These are phyloP conservation scores for Penicillium sp. DNA, from an alignment of 2,329 filamentous ascomycete genomes.

Conservation along the genomic window DNA sequence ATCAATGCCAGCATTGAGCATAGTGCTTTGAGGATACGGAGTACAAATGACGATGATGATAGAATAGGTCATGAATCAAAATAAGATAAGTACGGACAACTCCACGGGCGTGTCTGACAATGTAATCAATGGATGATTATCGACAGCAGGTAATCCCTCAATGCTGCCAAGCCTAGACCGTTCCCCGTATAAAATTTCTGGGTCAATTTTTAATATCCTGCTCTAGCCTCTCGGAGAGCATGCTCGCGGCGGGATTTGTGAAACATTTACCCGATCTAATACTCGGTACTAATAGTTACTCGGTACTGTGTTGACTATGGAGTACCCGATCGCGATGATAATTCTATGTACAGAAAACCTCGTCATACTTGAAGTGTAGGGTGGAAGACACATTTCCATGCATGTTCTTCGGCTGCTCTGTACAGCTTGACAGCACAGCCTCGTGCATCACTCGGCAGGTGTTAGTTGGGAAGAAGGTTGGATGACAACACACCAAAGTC, in stretches of 20 bases:
- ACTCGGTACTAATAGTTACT: not conserved
- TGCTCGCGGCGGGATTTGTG: constrained; percentile 3
- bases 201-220: not conserved
- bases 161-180: not conserved
- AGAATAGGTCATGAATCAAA: not conserved
- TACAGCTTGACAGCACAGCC: constrained; percentile 3
- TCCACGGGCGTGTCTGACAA: not conserved
- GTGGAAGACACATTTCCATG: constrained; percentile 37
- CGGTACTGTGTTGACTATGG: not conserved
- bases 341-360: not conserved
- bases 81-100: not conserved
- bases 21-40: not conserved
- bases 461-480: constrained; percentile 5
- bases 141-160: not conserved
- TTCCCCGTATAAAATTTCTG: not conserved
- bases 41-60: not conserved
- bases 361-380: constrained; percentile 1
- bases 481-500: not conserved
- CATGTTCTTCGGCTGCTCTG: constrained; percentile 42
- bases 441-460: constrained; percentile 8
- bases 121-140: not conserved
- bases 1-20: no score
- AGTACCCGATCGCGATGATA: not conserved
- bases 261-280: not conserved
- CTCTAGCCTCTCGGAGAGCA: not conserved